Evolutionary conservation across 352 stramenopile genomes (phyloP).

Genomic region (Pythium pectinolyticum): DNA sequence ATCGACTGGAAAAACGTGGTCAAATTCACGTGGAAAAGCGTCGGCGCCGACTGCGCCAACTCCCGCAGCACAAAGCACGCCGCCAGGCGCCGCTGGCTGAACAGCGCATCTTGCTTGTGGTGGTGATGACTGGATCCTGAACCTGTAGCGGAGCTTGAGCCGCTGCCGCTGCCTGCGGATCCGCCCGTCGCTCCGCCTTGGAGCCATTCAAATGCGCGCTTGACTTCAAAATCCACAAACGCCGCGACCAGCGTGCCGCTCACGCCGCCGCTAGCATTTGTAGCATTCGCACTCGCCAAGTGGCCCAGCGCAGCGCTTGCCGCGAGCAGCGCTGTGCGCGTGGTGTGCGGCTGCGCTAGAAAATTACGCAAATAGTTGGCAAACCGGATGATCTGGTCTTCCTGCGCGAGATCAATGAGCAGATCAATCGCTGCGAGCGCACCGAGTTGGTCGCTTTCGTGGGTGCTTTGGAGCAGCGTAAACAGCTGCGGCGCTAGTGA

Average conservation of each 20-base stretch:
- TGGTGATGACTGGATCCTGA: constrained; percentile 34
- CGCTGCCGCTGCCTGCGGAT: background rate
- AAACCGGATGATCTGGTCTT: constrained; percentile 90
- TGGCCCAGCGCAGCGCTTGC: constrained; percentile 80
- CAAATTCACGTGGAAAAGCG: constrained; percentile 90
- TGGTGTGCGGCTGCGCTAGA: constrained; percentile 69
- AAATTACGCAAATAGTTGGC: constrained; percentile 90
- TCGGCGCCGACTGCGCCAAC: constrained; percentile 83
- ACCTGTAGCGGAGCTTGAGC: background rate
- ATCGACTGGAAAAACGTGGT: constrained; percentile 93
- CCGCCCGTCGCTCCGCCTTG: constrained; percentile 28
- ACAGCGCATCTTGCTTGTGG: constrained; percentile 50
- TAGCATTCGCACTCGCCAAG: constrained; percentile 67
- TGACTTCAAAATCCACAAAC: constrained; percentile 93
- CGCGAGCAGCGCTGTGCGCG: constrained; percentile 56
- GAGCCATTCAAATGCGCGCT: constrained; percentile 89
- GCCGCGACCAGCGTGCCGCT: constrained; percentile 85
- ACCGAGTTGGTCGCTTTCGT: constrained; percentile 71
- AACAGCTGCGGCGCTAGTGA: constrained; percentile 81
- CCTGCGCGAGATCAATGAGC: constrained; percentile 79
- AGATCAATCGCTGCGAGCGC: constrained; percentile 72
- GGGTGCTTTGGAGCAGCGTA: constrained; percentile 56
- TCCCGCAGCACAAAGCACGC: constrained; percentile 88
- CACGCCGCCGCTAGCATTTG: constrained; percentile 43
- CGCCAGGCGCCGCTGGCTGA: constrained; percentile 74